Evolutionary conservation across 2,329 filamentous ascomycete genomes (phyloP).

Genomic region (Xylaria sp.): DNA sequence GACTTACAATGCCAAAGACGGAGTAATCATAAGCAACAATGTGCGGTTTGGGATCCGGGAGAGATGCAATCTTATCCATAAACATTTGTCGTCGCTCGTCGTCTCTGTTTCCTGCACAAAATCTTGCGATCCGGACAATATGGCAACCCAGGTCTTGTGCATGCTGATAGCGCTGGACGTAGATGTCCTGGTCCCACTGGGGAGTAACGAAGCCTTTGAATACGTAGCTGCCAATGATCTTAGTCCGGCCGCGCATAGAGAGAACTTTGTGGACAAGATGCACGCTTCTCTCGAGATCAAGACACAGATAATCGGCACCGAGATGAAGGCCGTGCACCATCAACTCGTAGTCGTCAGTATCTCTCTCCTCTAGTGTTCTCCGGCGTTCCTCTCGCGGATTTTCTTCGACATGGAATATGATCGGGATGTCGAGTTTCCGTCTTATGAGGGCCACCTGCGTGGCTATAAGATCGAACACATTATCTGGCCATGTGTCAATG

Average conservation of each 20-base stretch:
- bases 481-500: constrained; percentile 66
- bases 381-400: constrained; percentile 57
- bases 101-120: constrained; percentile 66
- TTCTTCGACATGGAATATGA: constrained; percentile 68
- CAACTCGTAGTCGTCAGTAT: constrained; percentile 64
- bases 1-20: constrained; percentile 56
- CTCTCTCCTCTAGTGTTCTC: constrained; percentile 53
- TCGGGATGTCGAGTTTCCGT: constrained; percentile 65
- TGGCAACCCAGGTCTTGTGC: constrained; percentile 69
- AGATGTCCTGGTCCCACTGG: constrained; percentile 66
- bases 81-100: constrained; percentile 62
- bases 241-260: constrained; percentile 64
- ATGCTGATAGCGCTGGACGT: constrained; percentile 63
- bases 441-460: constrained; percentile 68
- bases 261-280: constrained; percentile 62
- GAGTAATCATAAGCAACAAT: constrained; percentile 61
- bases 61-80: constrained; percentile 57
- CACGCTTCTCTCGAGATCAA: constrained; percentile 70
- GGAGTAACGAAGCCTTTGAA: constrained; percentile 58
- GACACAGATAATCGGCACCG: constrained; percentile 71
- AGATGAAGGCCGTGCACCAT: constrained; percentile 73
- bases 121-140: constrained; percentile 70
- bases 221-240: constrained; percentile 69
- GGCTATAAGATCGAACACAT: constrained; percentile 61
- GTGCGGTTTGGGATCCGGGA: constrained; percentile 61